phyloP scores from a whole-genome alignment of 768 basidiomycete genomes.

The Kwoniella bestiolae region DNA sequence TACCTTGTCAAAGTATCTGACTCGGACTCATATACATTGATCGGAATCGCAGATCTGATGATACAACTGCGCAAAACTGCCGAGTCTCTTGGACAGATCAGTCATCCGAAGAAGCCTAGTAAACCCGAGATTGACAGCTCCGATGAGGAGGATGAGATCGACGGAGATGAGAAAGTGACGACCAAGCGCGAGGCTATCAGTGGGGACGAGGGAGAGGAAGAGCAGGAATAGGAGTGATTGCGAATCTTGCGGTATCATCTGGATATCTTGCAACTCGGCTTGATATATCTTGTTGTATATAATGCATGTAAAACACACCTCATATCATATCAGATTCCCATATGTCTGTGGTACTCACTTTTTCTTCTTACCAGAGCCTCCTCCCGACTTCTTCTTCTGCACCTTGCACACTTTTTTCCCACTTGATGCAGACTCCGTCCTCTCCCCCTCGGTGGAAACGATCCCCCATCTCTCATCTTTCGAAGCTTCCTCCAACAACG shows the following conservation, averaged over 20 bases:
- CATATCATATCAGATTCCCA: background rate
- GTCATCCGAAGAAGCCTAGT: background rate
- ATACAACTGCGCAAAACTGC: background rate
- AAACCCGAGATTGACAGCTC: slow-evolving; percentile 2
- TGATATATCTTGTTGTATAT: background rate
- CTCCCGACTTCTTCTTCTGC: background rate
- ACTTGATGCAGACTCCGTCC: background rate
- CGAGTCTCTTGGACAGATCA: background rate
- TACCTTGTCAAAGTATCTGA: background rate
- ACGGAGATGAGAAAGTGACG: background rate
- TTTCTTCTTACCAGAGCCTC: background rate
- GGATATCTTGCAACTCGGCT: background rate
- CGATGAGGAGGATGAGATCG: slow-evolving; percentile 6
- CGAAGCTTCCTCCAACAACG: background rate
- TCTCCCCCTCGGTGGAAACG: background rate
- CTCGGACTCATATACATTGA: background rate
- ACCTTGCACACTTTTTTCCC: background rate
- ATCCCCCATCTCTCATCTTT: background rate
- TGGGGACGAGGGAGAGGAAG: background rate
- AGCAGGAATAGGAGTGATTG: background rate
- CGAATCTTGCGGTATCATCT: no score
- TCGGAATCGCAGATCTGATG: background rate
- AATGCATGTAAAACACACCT: background rate
- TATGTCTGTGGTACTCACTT: background rate
- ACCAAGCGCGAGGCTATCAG: background rate